Conservation (phyloP, 75 land plant genomes). For the Larix kaempferi region DNA sequence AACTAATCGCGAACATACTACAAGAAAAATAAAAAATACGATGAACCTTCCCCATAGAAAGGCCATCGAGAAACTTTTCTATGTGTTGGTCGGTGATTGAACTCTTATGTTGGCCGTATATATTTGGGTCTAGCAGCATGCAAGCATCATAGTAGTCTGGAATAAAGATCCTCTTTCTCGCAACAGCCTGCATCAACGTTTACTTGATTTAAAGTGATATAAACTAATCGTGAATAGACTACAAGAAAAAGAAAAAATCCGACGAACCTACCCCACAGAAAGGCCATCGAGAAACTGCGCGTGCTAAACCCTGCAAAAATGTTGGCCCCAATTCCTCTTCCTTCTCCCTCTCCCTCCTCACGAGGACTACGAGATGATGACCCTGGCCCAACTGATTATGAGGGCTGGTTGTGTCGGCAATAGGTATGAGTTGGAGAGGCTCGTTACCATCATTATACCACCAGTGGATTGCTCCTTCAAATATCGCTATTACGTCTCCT, state of each 20-base stretch:
- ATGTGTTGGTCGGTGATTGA: conserved; percentile 66
- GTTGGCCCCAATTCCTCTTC: too few relatives aligned
- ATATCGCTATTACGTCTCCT: conserved; percentile 39
- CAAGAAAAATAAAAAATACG: too few relatives aligned
- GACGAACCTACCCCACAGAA: conserved; percentile 50
- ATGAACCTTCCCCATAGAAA: conserved; percentile 55
- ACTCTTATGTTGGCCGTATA: conserved; percentile 65
- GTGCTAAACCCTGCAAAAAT: too few relatives aligned
- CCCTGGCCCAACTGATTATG: too few relatives aligned
- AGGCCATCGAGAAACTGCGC: conserved; percentile 44
- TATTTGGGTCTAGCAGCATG: conserved; percentile 59
- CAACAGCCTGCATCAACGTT: conserved; percentile 30
- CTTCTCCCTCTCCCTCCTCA: too few relatives aligned
- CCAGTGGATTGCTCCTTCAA: conserved; percentile 35
- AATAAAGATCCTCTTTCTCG: too few relatives aligned
- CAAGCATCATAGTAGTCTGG: too few relatives aligned
- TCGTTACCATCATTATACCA: conserved; percentile 27
- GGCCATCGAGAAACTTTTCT: conserved; percentile 48
- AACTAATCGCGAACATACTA: too few relatives aligned
- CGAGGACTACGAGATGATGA: too few relatives aligned
- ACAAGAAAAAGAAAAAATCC: too few relatives aligned
- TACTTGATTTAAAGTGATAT: too few relatives aligned
- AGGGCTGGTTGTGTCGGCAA: not conserved
- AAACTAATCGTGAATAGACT: too few relatives aligned
- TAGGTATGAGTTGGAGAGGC: conserved; percentile 12